Conservation (phyloP, 176 grass and related monocot genomes). For the Rhynchospora tenuis region DNA sequence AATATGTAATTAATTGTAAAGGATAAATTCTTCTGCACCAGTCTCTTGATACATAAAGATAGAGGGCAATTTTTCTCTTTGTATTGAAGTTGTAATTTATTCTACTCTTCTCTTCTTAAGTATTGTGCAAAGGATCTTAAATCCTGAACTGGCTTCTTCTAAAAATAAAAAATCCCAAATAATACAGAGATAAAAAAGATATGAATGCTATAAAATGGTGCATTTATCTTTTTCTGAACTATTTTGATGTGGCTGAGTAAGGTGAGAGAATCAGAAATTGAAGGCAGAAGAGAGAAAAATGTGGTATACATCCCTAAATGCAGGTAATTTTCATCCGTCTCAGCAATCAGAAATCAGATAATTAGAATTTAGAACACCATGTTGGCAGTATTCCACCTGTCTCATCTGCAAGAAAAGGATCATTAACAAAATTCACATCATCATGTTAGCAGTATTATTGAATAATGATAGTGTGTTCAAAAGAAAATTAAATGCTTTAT, state of each 20-base stretch:
- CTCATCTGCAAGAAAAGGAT: background rate
- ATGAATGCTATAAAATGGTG: background rate
- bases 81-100: background rate
- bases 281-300: conserved; percentile 84
- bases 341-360: background rate
- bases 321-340: conserved; percentile 46
- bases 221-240: background rate
- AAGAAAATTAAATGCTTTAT: background rate
- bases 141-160: background rate
- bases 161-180: no score
- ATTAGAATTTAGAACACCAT: background rate
- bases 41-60: background rate
- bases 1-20: background rate
- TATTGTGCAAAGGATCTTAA: background rate
- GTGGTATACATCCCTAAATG: conserved; percentile 94
- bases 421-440: no score
- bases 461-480: background rate
- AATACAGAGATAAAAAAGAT: background rate
- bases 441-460: background rate
- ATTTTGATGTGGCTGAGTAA: conserved; percentile 50
- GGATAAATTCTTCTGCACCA: background rate
- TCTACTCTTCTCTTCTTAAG: background rate
- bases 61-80: background rate
- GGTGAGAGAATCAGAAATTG: conserved; percentile 81
- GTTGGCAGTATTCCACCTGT: background rate